phyloP scores from a whole-genome alignment of 768 basidiomycete genomes.

The Kwoniella europaea region DNA sequence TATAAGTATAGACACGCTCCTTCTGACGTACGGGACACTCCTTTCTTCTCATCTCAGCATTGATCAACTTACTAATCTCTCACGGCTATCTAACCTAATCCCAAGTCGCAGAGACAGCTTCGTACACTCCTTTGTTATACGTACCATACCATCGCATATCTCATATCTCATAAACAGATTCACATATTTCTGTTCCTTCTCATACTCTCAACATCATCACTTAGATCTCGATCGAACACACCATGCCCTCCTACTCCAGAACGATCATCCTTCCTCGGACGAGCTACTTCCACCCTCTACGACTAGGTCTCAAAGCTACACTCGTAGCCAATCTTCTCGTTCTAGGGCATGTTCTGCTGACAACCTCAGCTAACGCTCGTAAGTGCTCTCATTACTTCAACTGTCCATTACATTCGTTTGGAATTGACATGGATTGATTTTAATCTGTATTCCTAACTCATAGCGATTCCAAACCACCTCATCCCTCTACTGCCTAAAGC shows the following conservation, averaged over 20 bases:
- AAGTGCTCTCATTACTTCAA: slow-evolving; percentile 10
- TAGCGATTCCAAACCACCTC: slow-evolving; percentile 11
- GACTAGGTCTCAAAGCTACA: slow-evolving; percentile 9
- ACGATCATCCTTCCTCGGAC: not conserved
- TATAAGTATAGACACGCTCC: too few species aligned
- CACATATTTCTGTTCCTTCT: not conserved
- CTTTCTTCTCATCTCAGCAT: too few species aligned
- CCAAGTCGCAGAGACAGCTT: too few species aligned
- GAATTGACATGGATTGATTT: not conserved
- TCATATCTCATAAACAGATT: too few species aligned
- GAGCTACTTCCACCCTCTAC: slow-evolving; percentile 14
- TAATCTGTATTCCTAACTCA: too few species aligned
- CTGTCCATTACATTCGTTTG: not conserved
- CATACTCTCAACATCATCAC: not conserved
- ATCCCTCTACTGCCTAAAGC: slow-evolving; percentile 2
- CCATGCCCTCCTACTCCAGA: not conserved
- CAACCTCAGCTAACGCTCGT: slow-evolving; percentile 27
- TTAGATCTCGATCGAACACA: not conserved
- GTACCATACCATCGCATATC: too few species aligned
- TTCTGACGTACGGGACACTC: too few species aligned
- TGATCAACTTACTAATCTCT: too few species aligned
- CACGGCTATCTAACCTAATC: too few species aligned
- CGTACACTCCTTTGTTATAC: too few species aligned
- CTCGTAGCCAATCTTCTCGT: slow-evolving; percentile 26
- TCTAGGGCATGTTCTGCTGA: slow-evolving; percentile 34